Evolutionary conservation across 495 filamentous ascomycete genomes (phyloP).

Genomic region (Xylaria curta): DNA sequence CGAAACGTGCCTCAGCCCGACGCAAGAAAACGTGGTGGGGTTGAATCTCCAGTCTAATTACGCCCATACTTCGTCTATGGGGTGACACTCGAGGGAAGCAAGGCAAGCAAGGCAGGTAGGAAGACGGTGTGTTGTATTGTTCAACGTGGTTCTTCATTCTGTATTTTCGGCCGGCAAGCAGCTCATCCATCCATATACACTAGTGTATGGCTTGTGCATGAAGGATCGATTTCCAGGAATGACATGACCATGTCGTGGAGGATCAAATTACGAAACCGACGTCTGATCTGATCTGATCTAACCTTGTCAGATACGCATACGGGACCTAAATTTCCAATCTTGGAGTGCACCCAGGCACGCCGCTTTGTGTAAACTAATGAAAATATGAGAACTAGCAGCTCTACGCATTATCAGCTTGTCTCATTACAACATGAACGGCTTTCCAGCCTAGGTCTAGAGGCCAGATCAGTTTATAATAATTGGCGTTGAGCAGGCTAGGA

Average conservation of each 20-base stretch:
- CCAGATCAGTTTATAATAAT: conserved; percentile 1
- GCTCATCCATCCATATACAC: background rate
- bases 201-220: background rate
- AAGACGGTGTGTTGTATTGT: background rate
- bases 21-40: background rate
- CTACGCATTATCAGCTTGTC: conserved; percentile 6
- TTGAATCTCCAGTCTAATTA: background rate
- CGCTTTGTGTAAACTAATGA: background rate
- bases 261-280: conserved; percentile 18
- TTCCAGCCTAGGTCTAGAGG: background rate
- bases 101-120: conserved; percentile 11
- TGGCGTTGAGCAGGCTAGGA: conserved; percentile 4
- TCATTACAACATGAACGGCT: background rate
- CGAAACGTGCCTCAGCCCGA: conserved; percentile 24
- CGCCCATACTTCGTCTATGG: background rate
- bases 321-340: conserved; percentile 6
- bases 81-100: background rate
- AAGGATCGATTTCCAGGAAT: background rate
- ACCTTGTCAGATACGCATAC: background rate
- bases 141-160: background rate
- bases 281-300: conserved; percentile 13
- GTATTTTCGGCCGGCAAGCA: background rate
- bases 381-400: background rate
- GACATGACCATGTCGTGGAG: conserved; percentile 5
- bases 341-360: background rate